Conservation (phyloP, 2,329 filamentous ascomycete genomes). For the Chalaropsis ovoidea region DNA sequence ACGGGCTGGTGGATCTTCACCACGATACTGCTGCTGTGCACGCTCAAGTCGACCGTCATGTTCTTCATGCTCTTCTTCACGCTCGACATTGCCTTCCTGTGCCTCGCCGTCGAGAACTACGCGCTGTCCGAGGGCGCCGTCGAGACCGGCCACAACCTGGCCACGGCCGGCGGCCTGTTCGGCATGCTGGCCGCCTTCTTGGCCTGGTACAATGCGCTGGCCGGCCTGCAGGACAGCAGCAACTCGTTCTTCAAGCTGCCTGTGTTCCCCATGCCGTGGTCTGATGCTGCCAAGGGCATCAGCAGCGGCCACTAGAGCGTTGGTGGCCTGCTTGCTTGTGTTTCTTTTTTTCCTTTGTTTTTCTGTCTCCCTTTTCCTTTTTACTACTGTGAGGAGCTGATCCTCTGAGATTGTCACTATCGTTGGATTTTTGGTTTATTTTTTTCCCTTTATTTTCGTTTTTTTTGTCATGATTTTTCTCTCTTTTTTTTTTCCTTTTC, state of each 20-base stretch:
- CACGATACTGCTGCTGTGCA: slow-evolving; percentile 61
- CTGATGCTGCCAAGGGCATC: slow-evolving; percentile 47
- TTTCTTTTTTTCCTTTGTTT: background rate
- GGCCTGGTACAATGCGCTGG: slow-evolving; percentile 80
- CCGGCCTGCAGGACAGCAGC: slow-evolving; percentile 70
- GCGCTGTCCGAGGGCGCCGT: slow-evolving; percentile 43
- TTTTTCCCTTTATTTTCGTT: slow-evolving; percentile 2
- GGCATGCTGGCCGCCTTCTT: slow-evolving; percentile 71
- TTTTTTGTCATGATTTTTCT: background rate
- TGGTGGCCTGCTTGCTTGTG: slow-evolving; percentile 4
- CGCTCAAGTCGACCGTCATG: slow-evolving; percentile 64
- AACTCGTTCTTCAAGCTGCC: slow-evolving; percentile 84
- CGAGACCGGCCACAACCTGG: slow-evolving; percentile 40
- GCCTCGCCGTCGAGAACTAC: slow-evolving; percentile 56
- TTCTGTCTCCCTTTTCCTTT: slow-evolving; percentile 6
- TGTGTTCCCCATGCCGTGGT: slow-evolving; percentile 93
- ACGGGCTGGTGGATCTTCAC: slow-evolving; percentile 81
- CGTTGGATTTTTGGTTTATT: slow-evolving; percentile 6
- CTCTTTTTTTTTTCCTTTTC: background rate
- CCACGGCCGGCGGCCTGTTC: slow-evolving; percentile 66
- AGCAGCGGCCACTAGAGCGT: slow-evolving; percentile 29
- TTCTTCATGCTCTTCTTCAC: slow-evolving; percentile 71
- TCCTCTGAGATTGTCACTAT: background rate
- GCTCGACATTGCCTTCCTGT: slow-evolving; percentile 64
- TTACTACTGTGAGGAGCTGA: slow-evolving; percentile 6